These are phyloP conservation scores for Gastrolobium villosum DNA, from an alignment of 306 rosid species.

Conservation along the genomic window DNA sequence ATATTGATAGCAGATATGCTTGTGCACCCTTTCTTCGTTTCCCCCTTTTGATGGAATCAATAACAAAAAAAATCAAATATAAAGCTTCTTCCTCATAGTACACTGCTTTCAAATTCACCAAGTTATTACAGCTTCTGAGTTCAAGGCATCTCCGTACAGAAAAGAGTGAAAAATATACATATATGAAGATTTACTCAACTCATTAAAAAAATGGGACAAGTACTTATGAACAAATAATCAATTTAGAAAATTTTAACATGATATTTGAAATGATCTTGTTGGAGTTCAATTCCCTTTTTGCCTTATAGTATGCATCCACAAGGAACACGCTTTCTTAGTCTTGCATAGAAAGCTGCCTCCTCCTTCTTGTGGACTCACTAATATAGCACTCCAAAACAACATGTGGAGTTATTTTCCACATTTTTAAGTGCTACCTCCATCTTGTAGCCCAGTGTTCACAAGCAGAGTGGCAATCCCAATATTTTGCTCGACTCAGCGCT, in stretches of 20 bases:
- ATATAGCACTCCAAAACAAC: slow-evolving; percentile 4
- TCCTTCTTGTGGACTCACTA: slow-evolving; percentile 55
- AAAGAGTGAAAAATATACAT: neutral
- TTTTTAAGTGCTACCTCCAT: slow-evolving; percentile 56
- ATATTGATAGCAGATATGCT: neutral
- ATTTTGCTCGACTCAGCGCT: slow-evolving; percentile 51
- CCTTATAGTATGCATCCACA: slow-evolving; percentile 68
- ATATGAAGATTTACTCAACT: slow-evolving; percentile 21
- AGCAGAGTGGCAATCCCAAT: slow-evolving; percentile 60
- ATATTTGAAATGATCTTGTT: slow-evolving; percentile 66
- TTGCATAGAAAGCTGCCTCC: slow-evolving; percentile 66
- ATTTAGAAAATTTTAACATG: slow-evolving; percentile 49
- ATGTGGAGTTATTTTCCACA: slow-evolving; percentile 19
- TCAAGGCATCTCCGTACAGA: slow-evolving; percentile 10
- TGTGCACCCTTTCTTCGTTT: neutral
- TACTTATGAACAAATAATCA: slow-evolving; percentile 44
- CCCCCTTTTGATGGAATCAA: slow-evolving; percentile 5
- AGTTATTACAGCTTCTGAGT: slow-evolving; percentile 20
- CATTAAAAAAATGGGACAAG: slow-evolving; percentile 28
- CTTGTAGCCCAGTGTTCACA: slow-evolving; percentile 66
- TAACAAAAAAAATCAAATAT: neutral
- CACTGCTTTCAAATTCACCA: neutral
- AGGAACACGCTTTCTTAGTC: slow-evolving; percentile 67
- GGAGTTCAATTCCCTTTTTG: slow-evolving; percentile 71
- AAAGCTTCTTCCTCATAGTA: neutral